These are phyloP conservation scores for Gryganskiella cystojenkinii DNA, from an alignment of 192 early-diverging fungal species.

Conservation along the genomic window DNA sequence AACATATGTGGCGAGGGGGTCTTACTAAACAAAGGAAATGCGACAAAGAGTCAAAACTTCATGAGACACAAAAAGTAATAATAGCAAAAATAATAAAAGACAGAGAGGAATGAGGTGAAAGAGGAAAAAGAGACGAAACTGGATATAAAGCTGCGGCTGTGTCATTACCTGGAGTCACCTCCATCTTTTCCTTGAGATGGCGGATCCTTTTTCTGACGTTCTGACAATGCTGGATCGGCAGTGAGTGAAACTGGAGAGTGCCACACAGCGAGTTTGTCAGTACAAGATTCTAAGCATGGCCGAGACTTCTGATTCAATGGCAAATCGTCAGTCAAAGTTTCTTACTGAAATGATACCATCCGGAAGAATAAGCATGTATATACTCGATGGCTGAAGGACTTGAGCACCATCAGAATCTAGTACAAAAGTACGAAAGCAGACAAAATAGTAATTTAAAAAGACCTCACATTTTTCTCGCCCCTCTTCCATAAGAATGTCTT, in stretches of 20 bases:
- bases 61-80: not conserved
- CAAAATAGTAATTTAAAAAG: conserved; percentile 90
- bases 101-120: not conserved
- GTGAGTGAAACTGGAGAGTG: conserved; percentile 77
- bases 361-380: conserved; percentile 60
- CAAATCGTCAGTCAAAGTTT: too few relatives aligned
- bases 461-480: conserved; percentile 90
- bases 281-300: too few relatives aligned
- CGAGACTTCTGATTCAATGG: too few relatives aligned
- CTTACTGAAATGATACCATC: conserved; percentile 61
- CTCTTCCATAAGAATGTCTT: conserved; percentile 88
- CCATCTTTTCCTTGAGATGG: conserved; percentile 72
- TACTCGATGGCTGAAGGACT: conserved; percentile 53
- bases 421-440: conserved; percentile 77
- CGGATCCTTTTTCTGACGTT: conserved; percentile 79
- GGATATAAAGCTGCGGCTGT: not conserved
- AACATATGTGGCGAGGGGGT: not conserved
- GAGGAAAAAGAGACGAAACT: not conserved
- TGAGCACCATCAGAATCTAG: conserved; percentile 39
- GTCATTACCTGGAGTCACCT: conserved; percentile 66
- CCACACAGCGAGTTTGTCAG: too few relatives aligned
- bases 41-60: not conserved
- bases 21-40: not conserved
- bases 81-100: not conserved
- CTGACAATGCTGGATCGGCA: conserved; percentile 64